Base-by-base conservation (phyloP, 176 grass and related monocot species). In the Coix lacrymajobi region DNA sequence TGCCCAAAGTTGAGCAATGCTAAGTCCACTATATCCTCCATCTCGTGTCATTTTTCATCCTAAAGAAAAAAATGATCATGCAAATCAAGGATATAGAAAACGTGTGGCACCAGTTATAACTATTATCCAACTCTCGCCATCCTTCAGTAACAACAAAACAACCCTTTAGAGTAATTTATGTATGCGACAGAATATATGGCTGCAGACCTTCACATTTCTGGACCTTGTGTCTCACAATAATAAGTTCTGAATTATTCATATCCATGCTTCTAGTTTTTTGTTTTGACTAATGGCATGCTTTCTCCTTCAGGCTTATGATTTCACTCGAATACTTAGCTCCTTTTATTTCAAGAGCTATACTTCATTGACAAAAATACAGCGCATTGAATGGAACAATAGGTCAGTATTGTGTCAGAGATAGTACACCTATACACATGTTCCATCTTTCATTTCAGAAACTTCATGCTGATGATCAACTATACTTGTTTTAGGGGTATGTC, bases 301-400 rank as follows among this genome's bases (percentile, higher is more conserved):
- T 87, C 73, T 70, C 69, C 31, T 79, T 72, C 82, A 99, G 96
- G 85, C 83, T 67, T 96, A 99, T 84, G 91, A 99, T 71, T 71
- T 87, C 45, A 96, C 93, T 66, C 16, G 83, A 69, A 25, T 88
- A 77, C 15, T 96, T 73, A 99, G 91, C 87, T 88, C 93, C 31
- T 88, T 92, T 75, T 96, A 88, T 85, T 96, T 90, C 56, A 96
- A 96, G 76, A 85, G 91, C 36, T 92, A 92, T 87, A 40, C 87
- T 91, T 99, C 71, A 82, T 83, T 99, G 34, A 92, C 89, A 88
- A 96, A 92, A 82, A 85, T 90, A 77, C 96, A 99, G 71, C 87
- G 90, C 48, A 77, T 91, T 8, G 96, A 99, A 83, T 99, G 96
- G 96, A 99, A 99, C 79, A 99, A 99, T 68, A 93, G 96, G 96